These are phyloP conservation scores for Vicia villosa DNA, from an alignment of 306 rosid species.

Conservation along the genomic window DNA sequence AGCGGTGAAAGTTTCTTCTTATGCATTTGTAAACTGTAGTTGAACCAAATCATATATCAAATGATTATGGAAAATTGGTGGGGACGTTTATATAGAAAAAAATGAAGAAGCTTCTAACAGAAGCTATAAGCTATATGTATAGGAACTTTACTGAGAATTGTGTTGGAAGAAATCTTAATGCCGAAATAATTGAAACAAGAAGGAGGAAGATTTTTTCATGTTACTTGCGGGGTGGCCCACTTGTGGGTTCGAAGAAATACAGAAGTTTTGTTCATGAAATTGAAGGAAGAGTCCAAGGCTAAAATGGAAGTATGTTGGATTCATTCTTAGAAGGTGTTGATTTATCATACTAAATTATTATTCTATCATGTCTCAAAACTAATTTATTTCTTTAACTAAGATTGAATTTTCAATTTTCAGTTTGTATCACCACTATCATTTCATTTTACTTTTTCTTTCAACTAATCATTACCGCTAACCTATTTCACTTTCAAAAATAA, in stretches of 20 bases:
- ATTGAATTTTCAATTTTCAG: too few relatives aligned
- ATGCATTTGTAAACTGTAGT: background rate
- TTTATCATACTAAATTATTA: too few relatives aligned
- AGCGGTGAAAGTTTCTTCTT: constrained; percentile 10
- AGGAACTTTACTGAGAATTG: constrained; percentile 10
- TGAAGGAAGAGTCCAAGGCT: background rate
- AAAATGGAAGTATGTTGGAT: background rate
- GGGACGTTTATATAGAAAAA: constrained; percentile 2
- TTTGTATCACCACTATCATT: too few relatives aligned
- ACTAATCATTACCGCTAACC: too few relatives aligned
- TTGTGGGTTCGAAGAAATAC: constrained; percentile 24
- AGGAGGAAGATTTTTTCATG: constrained; percentile 23
- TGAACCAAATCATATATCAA: background rate
- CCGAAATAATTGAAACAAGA: constrained; percentile 2
- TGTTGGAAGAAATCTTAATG: constrained; percentile 4
- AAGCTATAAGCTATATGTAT: background rate
- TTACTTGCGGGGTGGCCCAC: constrained; percentile 12
- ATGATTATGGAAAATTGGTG: background rate
- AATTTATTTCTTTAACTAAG: too few relatives aligned
- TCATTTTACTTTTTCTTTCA: too few relatives aligned
- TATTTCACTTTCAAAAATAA: too few relatives aligned
- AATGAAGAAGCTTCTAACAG: constrained; percentile 3
- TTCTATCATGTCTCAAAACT: too few relatives aligned
- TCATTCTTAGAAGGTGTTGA: background rate
- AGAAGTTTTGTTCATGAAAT: background rate